phyloP scores from a whole-genome alignment of 345 rosid species.

The Conringia planisiliqua region DNA sequence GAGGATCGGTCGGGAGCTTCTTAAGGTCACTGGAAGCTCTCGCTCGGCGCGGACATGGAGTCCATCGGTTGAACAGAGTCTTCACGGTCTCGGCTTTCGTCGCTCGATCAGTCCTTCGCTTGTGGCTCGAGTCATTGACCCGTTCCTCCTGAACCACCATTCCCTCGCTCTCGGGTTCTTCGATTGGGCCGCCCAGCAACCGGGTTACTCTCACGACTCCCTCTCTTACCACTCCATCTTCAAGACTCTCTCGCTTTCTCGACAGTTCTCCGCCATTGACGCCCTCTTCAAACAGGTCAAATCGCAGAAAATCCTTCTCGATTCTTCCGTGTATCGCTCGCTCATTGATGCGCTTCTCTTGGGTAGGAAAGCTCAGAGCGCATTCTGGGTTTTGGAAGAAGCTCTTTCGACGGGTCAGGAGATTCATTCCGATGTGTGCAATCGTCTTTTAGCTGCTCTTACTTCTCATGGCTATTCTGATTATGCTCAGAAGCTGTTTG shows the following conservation, averaged over 20 bases:
- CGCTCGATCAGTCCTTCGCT: constrained; percentile 52
- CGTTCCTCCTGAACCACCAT: constrained; percentile 57
- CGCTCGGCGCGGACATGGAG: constrained; percentile 56
- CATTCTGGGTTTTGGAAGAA: constrained; percentile 58
- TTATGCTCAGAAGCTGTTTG: constrained; percentile 54
- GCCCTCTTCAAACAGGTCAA: constrained; percentile 55
- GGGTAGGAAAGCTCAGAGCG: constrained; percentile 48
- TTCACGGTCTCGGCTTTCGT: constrained; percentile 54
- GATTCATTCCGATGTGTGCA: constrained; percentile 53
- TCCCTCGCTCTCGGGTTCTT: constrained; percentile 89
- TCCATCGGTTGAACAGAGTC: constrained; percentile 57
- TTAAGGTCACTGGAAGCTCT: constrained; percentile 44
- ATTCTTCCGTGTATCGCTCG: constrained; percentile 44
- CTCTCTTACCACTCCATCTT: constrained; percentile 66
- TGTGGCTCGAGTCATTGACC: constrained; percentile 77
- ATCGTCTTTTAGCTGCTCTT: constrained; percentile 63
- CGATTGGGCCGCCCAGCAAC: constrained; percentile 91
- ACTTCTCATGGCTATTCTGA: constrained; percentile 50
- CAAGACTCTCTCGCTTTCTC: constrained; percentile 64
- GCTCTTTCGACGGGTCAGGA: constrained; percentile 28
- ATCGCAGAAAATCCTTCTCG: constrained; percentile 48
- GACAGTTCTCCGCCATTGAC: constrained; percentile 57
- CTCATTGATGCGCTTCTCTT: constrained; percentile 47
- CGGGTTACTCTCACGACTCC: constrained; percentile 64
- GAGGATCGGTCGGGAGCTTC: constrained; percentile 60